Base-by-base conservation (phyloP, 1,284 basidiomycete species). In the Sphagnurus paluster region DNA sequence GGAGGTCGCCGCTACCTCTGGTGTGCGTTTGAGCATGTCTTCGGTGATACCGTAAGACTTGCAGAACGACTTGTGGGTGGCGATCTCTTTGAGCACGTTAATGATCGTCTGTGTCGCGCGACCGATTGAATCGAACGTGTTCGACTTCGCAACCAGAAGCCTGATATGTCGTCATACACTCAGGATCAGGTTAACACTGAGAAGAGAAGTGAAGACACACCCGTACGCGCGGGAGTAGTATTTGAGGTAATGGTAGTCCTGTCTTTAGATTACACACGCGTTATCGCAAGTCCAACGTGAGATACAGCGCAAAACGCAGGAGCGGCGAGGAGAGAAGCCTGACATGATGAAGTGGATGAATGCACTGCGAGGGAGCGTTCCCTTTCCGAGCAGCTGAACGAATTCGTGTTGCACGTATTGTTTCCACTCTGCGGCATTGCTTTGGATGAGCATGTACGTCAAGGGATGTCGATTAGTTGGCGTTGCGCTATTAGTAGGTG, bases 331-430 rank as follows among this genome's bases (percentile, higher is more conserved):
- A n/a, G 11, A 14, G 13, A 3, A 13, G 30, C 19, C 80, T 25
- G 49, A 87, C 87, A 80, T 87, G 68, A 98, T 87, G 63, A 96
- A 98, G 63, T 93, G 86, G 17, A 89, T 62, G 66, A 98, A 97
- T 20, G 74, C 72, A 21, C 80, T 72, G 23, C 65, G 68, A 0
- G 80, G 73, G 2, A 96, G 75, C 0, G 79, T 85, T 0, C 90
- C 92, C 37, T 75, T 66, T 0, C 85, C 91, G 0, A 96, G 72
- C 49, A 84, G 78, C 43, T 73, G 71, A 19, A 94, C 90, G 56
- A 96, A 97, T 1, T 87, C 81, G 56, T 96, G 93, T 56, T 90
- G 77, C 0, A 91, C 84, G 56, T 90, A 93, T 38, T 72, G 70
- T 52, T 82, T 84, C 91, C 91, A 94, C 2, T 79, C 66, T 1